phyloP scores from a whole-genome alignment of 1,139 yeast genomes.

The Taphrina pruni region DNA sequence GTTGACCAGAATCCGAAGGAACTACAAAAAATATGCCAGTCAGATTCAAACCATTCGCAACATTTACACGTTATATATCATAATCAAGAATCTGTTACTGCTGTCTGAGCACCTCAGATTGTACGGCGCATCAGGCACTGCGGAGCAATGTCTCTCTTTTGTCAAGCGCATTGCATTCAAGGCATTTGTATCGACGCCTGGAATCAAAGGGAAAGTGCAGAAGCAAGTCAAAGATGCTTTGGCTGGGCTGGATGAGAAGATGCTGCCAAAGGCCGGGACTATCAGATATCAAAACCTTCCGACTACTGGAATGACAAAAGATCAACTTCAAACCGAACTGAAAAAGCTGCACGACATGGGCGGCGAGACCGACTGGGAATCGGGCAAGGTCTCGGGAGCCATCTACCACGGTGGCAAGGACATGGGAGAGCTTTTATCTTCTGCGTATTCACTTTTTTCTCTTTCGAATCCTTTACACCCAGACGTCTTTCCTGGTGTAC shows the following conservation, averaged over 20 bases:
- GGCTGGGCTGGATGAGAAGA: conserved; percentile 58
- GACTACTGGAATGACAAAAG: conserved; percentile 59
- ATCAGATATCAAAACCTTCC: conserved; percentile 65
- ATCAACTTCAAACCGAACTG: conserved; percentile 50
- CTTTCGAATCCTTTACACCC: conserved; percentile 96
- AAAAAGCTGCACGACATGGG: conserved; percentile 32
- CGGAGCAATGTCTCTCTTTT: neutral
- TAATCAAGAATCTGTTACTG: conserved; percentile 20
- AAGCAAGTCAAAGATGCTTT: conserved; percentile 62
- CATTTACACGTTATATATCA: conserved; percentile 16
- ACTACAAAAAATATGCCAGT: conserved; percentile 19
- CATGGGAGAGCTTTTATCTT: conserved; percentile 70
- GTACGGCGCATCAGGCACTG: conserved; percentile 31
- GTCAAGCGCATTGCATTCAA: conserved; percentile 26
- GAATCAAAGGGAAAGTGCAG: conserved; percentile 63
- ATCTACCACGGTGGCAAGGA: conserved; percentile 93
- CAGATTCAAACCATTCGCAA: conserved; percentile 28
- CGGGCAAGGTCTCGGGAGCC: conserved; percentile 90
- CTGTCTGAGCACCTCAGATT: conserved; percentile 17
- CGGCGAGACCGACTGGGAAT: conserved; percentile 48
- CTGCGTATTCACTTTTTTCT: conserved; percentile 75
- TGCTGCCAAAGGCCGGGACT: conserved; percentile 50
- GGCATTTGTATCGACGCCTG: conserved; percentile 54
- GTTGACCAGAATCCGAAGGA: conserved; percentile 3
- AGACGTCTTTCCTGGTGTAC: conserved; percentile 93